Base-by-base conservation (phyloP, 2,329 filamentous ascomycete species). In the Aspergillus glaucus region DNA sequence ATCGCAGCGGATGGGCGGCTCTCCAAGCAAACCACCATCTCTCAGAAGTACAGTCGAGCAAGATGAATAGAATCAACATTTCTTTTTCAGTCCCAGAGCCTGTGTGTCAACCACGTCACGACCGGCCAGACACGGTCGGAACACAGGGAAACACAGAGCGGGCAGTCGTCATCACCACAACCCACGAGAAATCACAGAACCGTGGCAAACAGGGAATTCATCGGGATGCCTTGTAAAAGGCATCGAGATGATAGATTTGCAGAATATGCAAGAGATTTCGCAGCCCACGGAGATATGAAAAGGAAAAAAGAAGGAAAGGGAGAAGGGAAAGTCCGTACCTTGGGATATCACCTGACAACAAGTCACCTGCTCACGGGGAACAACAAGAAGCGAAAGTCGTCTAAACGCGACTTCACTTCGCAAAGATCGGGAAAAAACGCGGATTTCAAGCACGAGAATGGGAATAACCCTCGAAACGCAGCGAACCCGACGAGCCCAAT, bases 1-100 rank as follows among this genome's bases (percentile, higher is more conserved):
- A 55, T 47, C 46, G 21, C 22, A 44, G 30, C 43, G 46, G 53
- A 55, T 44, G 50, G 45, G 14, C 15, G 34, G 34, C 34, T 17
- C 9, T 34, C 34, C 8, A 34, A 15, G 14, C 12, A 15, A 15
- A 36, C 14, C 34, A 36, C 34, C 34, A 36, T 14, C 32, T n/a
- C 32, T n/a, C 34, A 37, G 4, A 21, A 21, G 21, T 21, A 21
- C 21, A 21, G 21, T 21, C 3, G 21, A 26, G 24, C 8, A 26
- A 10, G 9, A 28, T 28, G 6, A 28, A 28, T 10, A 28, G 6
- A 28, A 28, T 1, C 26, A 28, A 10, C 9, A 28, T 10, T 28
- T 28, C 9, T 28, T 28, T 10, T 28, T 28, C 26, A 28, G 26
- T 28, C 26, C 26, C 26, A 28, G 9, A 28, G 26, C 26, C 26